These are phyloP conservation scores for Rehmannia glutinosa DNA, from an alignment of 257 asterid genomes.

Conservation along the genomic window DNA sequence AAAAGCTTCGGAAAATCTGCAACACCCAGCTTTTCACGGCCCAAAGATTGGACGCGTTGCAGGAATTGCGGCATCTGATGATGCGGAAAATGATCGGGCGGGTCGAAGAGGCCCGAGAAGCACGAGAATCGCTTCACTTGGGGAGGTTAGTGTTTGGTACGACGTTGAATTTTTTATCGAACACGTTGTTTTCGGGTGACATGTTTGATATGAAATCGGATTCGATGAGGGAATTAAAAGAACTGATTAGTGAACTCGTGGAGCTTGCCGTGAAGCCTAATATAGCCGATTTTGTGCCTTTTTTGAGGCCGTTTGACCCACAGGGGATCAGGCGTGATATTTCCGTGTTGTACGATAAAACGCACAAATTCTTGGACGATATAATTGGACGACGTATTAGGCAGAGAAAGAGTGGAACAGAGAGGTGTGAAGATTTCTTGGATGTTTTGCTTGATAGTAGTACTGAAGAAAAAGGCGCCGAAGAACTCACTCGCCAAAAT, in stretches of 20 bases:
- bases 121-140: no score
- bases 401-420: background rate
- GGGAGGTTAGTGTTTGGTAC: constrained; percentile 23
- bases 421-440: constrained; percentile 21
- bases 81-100: constrained; percentile 5
- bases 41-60: constrained; percentile 15
- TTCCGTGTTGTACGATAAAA: constrained; percentile 11
- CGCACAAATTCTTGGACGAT: constrained; percentile 11
- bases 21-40: constrained; percentile 14
- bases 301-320: constrained; percentile 26
- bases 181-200: constrained; percentile 27
- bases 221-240: constrained; percentile 11
- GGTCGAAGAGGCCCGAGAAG: background rate
- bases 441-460: constrained; percentile 28
- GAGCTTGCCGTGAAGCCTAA: constrained; percentile 27
- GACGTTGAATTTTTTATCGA: constrained; percentile 19
- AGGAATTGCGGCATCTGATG: constrained; percentile 6
- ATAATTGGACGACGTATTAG: constrained; percentile 6
- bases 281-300: constrained; percentile 23
- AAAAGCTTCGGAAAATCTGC: constrained; percentile 9
- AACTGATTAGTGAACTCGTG: constrained; percentile 12
- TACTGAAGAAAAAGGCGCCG: background rate
- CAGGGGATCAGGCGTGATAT: constrained; percentile 18
- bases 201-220: constrained; percentile 24
- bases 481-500: background rate